phyloP scores from a whole-genome alignment of 805 yeast genomes.

The Starmerella apicola region DNA sequence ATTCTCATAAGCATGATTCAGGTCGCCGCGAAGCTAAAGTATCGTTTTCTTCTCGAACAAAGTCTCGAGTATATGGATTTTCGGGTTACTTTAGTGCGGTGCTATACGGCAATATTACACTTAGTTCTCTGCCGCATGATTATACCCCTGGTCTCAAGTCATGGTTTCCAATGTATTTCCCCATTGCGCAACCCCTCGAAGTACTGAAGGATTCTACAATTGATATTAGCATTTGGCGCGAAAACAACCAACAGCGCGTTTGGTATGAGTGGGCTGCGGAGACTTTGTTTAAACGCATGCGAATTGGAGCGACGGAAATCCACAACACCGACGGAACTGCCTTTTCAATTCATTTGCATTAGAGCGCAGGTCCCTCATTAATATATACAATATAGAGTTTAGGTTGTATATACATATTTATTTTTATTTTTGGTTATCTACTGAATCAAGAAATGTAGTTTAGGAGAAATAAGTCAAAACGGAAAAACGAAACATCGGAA shows the following conservation, averaged over 20 bases:
- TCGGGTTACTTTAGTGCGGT: slow-evolving; percentile 63
- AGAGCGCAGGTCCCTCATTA: too few relatives aligned
- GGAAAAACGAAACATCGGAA: too few relatives aligned
- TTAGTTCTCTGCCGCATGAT: slow-evolving; percentile 38
- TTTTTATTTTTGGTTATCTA: too few relatives aligned
- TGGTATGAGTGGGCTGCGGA: slow-evolving; percentile 54
- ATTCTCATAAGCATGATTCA: neutral
- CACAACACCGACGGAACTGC: slow-evolving; percentile 25
- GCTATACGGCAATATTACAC: slow-evolving; percentile 45
- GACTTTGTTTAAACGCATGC: slow-evolving; percentile 16
- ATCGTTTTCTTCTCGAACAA: slow-evolving; percentile 35
- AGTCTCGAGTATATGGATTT: slow-evolving; percentile 57
- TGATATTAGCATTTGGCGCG: slow-evolving; percentile 41
- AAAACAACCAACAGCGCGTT: slow-evolving; percentile 30
- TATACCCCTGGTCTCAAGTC: slow-evolving; percentile 39
- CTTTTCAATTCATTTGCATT: too few relatives aligned
- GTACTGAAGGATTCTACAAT: slow-evolving; percentile 44
- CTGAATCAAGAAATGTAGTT: too few relatives aligned
- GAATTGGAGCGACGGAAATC: slow-evolving; percentile 21
- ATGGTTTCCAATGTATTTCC: slow-evolving; percentile 62
- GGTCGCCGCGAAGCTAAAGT: slow-evolving; percentile 22
- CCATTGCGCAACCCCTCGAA: slow-evolving; percentile 41
- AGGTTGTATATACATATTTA: too few relatives aligned
- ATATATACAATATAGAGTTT: too few relatives aligned
- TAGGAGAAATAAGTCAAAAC: too few relatives aligned